Percentiles rank a stretch among this genome's conserved stretches.
phyloP scores from a whole-genome alignment of 257 asterid genomes.

The Solanum sejunctum region DNA sequence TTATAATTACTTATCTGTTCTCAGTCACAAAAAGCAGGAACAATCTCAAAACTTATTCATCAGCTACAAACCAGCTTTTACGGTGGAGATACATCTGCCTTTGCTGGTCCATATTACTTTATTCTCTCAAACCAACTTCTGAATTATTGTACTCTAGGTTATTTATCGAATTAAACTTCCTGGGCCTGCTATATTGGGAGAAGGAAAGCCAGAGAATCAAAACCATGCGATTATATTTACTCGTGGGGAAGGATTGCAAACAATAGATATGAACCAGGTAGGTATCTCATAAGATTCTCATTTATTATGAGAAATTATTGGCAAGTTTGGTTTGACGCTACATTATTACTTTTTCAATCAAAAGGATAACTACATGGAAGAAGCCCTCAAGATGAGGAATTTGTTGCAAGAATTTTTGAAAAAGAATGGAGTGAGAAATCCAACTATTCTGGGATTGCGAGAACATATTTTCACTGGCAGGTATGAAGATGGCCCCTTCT shows the following conservation, averaged over 20 bases:
- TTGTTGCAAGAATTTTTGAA: conserved; percentile 80
- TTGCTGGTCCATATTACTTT: neutral
- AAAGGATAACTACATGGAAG: conserved; percentile 96
- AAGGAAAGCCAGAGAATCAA: conserved; percentile 97
- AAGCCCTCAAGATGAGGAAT: conserved; percentile 94
- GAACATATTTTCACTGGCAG: conserved; percentile 98
- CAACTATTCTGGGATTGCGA: conserved; percentile 90
- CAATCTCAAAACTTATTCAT: neutral
- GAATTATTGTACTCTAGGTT: conserved; percentile 32
- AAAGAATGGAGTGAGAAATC: conserved; percentile 78
- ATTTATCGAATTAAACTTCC: conserved; percentile 90
- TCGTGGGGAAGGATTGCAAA: conserved; percentile 97
- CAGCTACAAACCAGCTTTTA: neutral
- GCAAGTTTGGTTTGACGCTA: neutral
- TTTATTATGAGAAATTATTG: neutral
- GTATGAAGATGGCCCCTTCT: conserved; percentile 15
- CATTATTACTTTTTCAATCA: conserved; percentile 4
- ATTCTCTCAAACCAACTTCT: neutral
- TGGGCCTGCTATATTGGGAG: conserved; percentile 82
- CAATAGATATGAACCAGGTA: conserved; percentile 99
- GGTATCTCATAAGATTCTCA: conserved; percentile 21
- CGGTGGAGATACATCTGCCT: neutral
- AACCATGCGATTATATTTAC: conserved; percentile 95
- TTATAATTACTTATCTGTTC: neutral
- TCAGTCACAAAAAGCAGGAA: neutral